Conservation (phyloP, 306 rosid species). For the Cucumis cinereus region DNA sequence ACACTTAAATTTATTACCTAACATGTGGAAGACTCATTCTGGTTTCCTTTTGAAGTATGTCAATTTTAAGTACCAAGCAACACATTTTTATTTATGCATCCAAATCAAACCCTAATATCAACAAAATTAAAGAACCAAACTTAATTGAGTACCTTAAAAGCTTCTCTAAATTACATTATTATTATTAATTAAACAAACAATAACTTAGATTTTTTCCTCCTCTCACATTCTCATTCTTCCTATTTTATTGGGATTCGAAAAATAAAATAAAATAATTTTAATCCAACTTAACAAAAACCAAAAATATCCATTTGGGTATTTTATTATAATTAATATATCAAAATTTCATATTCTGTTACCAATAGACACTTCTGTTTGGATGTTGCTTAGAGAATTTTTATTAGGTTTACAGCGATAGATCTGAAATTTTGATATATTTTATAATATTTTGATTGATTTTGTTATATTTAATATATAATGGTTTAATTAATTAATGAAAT, state of each 20-base stretch:
- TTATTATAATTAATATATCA: neutral
- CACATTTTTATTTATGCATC: neutral
- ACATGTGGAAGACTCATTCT: neutral
- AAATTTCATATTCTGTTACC: too few relatives aligned
- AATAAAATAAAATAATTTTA: neutral
- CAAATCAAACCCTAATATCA: neutral
- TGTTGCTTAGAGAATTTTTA: too few relatives aligned
- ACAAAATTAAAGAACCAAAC: neutral
- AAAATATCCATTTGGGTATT: neutral
- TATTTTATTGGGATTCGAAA: neutral
- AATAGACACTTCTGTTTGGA: too few relatives aligned
- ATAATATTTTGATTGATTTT: too few relatives aligned
- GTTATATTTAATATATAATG: too few relatives aligned
- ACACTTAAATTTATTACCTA: neutral
- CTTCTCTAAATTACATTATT: neutral
- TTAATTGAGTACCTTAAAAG: slow-evolving; percentile 9
- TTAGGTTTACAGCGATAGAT: too few relatives aligned
- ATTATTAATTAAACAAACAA: too few relatives aligned
- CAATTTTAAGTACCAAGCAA: neutral
- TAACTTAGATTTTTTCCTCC: neutral
- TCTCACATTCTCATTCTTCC: neutral
- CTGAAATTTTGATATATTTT: too few relatives aligned
- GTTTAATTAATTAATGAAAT: too few relatives aligned
- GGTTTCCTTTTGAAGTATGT: slow-evolving; percentile 2
- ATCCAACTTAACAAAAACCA: neutral